Percentiles rank a stretch among this genome's conserved stretches.
phyloP scores from a whole-genome alignment of 345 rosid genomes.

The Mangifera indica region DNA sequence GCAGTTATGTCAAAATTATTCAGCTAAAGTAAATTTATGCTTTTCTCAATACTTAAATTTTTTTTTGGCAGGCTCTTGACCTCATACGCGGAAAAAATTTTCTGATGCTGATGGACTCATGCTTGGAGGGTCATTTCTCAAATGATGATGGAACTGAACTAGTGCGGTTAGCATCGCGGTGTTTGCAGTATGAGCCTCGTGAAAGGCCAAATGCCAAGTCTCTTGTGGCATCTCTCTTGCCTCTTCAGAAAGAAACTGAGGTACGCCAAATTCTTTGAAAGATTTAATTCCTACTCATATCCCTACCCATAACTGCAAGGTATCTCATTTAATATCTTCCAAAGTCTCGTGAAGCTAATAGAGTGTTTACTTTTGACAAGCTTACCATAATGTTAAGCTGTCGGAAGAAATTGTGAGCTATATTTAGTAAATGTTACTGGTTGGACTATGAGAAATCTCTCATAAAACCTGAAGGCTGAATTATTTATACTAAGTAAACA shows the following conservation, averaged over 20 bases:
- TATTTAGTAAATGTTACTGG: background rate
- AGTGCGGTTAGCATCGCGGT: constrained; percentile 77
- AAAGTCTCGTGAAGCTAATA: background rate
- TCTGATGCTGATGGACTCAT: constrained; percentile 79
- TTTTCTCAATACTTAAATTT: constrained; percentile 10
- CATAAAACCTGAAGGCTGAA: background rate
- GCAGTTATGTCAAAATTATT: background rate
- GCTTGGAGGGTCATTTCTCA: constrained; percentile 77
- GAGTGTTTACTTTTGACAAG: background rate
- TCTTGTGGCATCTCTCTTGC: constrained; percentile 61
- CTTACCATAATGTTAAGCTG: constrained; percentile 9
- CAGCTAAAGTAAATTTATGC: background rate
- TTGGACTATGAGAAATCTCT: background rate
- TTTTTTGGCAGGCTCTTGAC: constrained; percentile 71
- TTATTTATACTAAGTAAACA: background rate
- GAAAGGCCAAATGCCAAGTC: constrained; percentile 88
- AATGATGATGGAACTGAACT: constrained; percentile 88
- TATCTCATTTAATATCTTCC: constrained; percentile 1
- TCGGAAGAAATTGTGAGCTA: background rate
- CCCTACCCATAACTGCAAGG: background rate
- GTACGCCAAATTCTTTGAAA: constrained; percentile 29
- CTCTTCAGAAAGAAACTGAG: constrained; percentile 76
- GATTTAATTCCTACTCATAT: background rate
- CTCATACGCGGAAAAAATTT: constrained; percentile 77
- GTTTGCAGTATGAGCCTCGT: constrained; percentile 83